Base-by-base conservation (phyloP, 2,329 filamentous ascomycete genomes). In the Fusarium floridanum region DNA sequence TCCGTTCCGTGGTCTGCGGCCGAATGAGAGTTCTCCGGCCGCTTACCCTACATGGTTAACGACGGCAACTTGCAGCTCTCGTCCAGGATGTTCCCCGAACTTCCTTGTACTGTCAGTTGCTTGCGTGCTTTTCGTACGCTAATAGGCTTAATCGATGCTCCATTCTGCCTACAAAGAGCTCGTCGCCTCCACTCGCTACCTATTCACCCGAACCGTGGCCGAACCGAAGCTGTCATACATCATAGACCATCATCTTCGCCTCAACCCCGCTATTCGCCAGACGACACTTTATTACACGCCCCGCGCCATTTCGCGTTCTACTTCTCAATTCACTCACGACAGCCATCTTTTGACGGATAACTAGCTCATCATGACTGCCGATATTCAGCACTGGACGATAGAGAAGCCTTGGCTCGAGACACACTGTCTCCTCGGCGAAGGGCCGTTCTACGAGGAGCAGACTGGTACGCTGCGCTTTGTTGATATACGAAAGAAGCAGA, bases 401-500 rank as follows among this genome's bases (percentile, higher is more conserved):
- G 84, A 80, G 53, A 80, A 86, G 82, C 88, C 88, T 8, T 91
- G 88, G 83, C 86, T 95, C 71, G 79, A 83, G 37, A 85, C 91
- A 75, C 87, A 90, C 74, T 94, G 92, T 84, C 86, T 84, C 16
- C 88, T 95, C 34, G 93, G 92, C 73, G 94, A 96, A 83, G 94
- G 89, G 0, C 93, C 93, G 1, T 94, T 91, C 84, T 94, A 91
- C 84, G 93, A 95, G 81, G 85, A 88, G 68, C 84, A 84, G 24
- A 90, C 88, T 61, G 88, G 93, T 81, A 88, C 86, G 56, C 85
- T 96, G 68, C 93, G 94, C 73, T 95, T 95, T 81, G 90, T 95
- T 71, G 95, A 98, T 83, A 95, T 98, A 83, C 93, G 92, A 82
- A 91, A 93, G 80, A 89, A 93, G 80, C 90, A 91, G 71, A 80